Percentiles rank a stretch among this genome's conserved stretches.
Evolutionary conservation across 1,284 basidiomycete genomes (phyloP).

Genomic region (Irpex sp.): DNA sequence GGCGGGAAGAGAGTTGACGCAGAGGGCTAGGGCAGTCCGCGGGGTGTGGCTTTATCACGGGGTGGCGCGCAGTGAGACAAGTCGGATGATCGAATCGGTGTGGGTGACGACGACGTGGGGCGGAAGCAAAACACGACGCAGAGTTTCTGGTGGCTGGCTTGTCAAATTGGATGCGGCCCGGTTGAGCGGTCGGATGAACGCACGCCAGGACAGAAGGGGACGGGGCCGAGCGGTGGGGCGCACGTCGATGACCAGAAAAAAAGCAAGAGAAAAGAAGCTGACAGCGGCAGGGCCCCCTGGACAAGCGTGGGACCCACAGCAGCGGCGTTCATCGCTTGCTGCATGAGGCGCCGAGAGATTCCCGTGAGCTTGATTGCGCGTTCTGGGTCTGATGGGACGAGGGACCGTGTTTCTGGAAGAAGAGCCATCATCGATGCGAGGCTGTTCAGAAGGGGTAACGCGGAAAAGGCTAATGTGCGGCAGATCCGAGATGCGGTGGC

Average conservation of each 20-base stretch:
- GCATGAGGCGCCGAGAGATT: background rate
- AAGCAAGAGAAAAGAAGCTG: background rate
- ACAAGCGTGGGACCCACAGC: background rate
- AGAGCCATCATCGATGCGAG: background rate
- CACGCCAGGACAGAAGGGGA: background rate
- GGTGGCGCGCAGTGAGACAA: too few species aligned
- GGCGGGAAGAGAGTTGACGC: background rate
- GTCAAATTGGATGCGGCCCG: too few species aligned
- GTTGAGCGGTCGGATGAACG: background rate
- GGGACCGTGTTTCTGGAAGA: background rate
- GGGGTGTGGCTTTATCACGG: too few species aligned
- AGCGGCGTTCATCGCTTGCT: background rate
- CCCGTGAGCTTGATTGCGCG: background rate
- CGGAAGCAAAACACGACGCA: background rate
- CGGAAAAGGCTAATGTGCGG: conserved; percentile 13
- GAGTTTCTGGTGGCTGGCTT: too few species aligned
- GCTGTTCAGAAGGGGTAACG: background rate
- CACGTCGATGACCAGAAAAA: background rate
- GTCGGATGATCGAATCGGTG: background rate
- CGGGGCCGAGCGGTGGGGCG: background rate
- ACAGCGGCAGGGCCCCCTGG: background rate
- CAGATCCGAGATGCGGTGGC: conserved; percentile 10
- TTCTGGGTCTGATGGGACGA: background rate
- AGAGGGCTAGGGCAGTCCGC: background rate
- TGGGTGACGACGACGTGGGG: too few species aligned